These are phyloP conservation scores for Escallonia herrerae DNA, from an alignment of 129 eudicot genomes.

Conservation along the genomic window DNA sequence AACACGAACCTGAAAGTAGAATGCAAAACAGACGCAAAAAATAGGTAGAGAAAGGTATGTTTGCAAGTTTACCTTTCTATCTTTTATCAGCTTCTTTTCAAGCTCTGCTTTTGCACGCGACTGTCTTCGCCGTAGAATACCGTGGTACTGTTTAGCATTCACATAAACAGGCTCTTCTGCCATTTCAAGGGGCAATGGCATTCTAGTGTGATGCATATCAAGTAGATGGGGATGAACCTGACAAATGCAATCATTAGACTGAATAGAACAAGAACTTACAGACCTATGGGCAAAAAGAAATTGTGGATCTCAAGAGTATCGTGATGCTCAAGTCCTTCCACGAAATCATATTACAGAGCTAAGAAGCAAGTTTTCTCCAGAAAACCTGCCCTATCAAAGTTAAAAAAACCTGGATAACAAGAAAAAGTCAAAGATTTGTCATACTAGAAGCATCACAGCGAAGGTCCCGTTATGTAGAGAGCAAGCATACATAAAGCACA, in stretches of 20 bases:
- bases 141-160: slow-evolving; percentile 82
- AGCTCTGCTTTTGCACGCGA: slow-evolving; percentile 92
- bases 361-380: too few relatives aligned
- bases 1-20: background rate
- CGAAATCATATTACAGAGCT: too few relatives aligned
- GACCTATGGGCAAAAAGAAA: too few relatives aligned
- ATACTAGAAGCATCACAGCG: too few relatives aligned
- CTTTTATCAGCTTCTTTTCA: slow-evolving; percentile 69
- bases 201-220: slow-evolving; percentile 63
- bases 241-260: background rate
- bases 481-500: too few relatives aligned
- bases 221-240: slow-evolving; percentile 65
- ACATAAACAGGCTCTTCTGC: slow-evolving; percentile 82
- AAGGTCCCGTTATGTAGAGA: too few relatives aligned
- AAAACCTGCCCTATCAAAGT: too few relatives aligned
- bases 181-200: slow-evolving; percentile 81
- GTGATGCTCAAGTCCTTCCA: too few relatives aligned
- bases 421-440: too few relatives aligned
- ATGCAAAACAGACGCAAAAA: background rate
- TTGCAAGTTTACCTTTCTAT: slow-evolving; percentile 48
- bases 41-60: background rate
- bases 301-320: too few relatives aligned
- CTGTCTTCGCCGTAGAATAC: slow-evolving; percentile 70
- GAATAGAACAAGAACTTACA: background rate
- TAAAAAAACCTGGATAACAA: too few relatives aligned